These are phyloP conservation scores for Thuidium tamariscinum DNA, from an alignment of 225 moss, liverwort and hornwort species.

Conservation along the genomic window DNA sequence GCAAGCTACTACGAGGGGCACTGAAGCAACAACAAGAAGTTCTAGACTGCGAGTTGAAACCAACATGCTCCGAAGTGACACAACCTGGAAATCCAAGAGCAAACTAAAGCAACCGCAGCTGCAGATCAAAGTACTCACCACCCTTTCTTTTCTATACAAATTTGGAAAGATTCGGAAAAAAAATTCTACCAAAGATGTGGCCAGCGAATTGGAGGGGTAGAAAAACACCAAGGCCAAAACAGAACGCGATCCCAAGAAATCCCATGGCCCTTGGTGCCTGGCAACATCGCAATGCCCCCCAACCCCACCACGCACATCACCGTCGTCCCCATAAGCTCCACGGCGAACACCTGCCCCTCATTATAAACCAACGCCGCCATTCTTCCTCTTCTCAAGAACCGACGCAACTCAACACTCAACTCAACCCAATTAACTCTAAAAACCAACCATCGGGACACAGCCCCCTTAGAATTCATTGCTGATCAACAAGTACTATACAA, in stretches of 20 bases:
- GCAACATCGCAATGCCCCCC: constrained; percentile 43
- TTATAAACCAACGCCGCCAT: constrained; percentile 8
- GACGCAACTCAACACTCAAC: background rate
- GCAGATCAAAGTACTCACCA: background rate
- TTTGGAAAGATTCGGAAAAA: background rate
- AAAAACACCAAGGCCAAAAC: constrained; percentile 47
- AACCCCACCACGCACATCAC: constrained; percentile 16
- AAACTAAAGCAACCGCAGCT: background rate
- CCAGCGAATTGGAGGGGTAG: constrained; percentile 29
- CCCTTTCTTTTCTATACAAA: too few relatives aligned
- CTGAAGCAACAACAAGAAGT: too few relatives aligned
- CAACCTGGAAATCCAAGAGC: background rate
- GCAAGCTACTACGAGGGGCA: too few relatives aligned
- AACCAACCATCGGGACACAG: background rate
- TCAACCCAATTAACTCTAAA: background rate
- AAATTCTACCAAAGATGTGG: constrained; percentile 19
- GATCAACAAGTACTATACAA: background rate
- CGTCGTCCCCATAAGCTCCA: constrained; percentile 32
- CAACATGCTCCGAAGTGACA: background rate
- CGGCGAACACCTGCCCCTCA: constrained; percentile 22
- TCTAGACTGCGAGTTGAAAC: background rate
- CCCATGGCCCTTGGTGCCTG: constrained; percentile 47
- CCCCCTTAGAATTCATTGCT: background rate
- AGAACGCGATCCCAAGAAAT: constrained; percentile 45
- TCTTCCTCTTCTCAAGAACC: background rate